Base-by-base conservation (phyloP, 805 yeast species). In the Metschnikowia vanudenii region DNA sequence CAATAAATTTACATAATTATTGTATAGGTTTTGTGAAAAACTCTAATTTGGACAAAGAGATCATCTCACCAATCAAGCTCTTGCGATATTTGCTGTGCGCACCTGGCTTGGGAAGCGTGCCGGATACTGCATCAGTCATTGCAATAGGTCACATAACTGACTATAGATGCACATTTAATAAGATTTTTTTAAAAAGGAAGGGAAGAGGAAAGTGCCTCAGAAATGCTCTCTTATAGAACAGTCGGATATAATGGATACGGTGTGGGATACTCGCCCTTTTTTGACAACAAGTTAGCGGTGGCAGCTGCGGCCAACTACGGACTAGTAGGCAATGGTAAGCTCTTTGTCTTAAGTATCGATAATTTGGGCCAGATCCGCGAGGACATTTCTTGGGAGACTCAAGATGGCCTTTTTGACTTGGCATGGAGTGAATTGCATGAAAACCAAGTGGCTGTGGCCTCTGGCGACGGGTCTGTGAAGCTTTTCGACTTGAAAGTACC, bases 251-350 rank as follows among this genome's bases (percentile, higher is more conserved):
- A 89, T 60, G 97, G 97, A 13, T 88, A 88, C 61, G 84, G 85
- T 0, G 85, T 90, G 13, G 85, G 84, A 58, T 94, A 92, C 69
- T 89, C 97, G 0, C 97, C 98, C 1, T 92, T 82, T 59, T 87
- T 81, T 57, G 98, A 92, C 65, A 88, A 86, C 68, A 86, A 88
- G 58, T 60, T 92, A 18, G 97, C 96, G 0, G 92, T 89, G 28
- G 95, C 96, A 0, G 76, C 96, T 0, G 84, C 96, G 1, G 89
- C 97, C 22, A 94, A 92, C 68, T 92, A 82, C 64, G 98, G 98
- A 1, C 71, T 92, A 4, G 96, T 90, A 3, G 99, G 99, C 2
- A 92, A 92, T 64, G 99, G 99, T 5, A 77, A 88, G 55, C 69
- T 92, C 24, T 84, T 72, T 55, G 73, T 92, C 1, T 69, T 92